A percentile compares a stretch with the other conserved stretches of the same genome.
Evolutionary conservation across 257 asterid species (phyloP).

Genomic region (Thymus quinquecostatus): DNA sequence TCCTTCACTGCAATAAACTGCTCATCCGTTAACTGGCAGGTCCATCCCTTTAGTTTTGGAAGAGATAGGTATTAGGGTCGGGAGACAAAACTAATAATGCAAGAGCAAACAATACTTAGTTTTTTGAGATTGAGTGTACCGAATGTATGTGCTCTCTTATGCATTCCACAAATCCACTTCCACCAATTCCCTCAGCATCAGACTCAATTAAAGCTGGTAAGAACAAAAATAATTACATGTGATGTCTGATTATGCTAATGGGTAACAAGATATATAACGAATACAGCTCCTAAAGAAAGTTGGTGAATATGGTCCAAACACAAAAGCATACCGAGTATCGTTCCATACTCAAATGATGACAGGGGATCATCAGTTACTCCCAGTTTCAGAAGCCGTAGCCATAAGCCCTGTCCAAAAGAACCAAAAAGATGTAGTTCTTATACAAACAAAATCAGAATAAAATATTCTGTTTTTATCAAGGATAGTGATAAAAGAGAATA

Average conservation of each 20-base stretch:
- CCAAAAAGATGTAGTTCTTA: constrained; percentile 23
- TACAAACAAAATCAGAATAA: constrained; percentile 16
- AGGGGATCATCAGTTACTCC: constrained; percentile 97
- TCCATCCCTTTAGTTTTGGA: constrained; percentile 28
- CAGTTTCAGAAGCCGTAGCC: constrained; percentile 91
- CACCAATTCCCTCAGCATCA: constrained; percentile 98
- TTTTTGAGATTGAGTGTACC: constrained; percentile 47
- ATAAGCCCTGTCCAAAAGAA: constrained; percentile 67
- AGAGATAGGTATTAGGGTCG: background rate
- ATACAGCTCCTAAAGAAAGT: constrained; percentile 7
- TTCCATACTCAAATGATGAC: constrained; percentile 95
- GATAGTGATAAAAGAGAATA: background rate
- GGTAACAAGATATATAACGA: constrained; percentile 21
- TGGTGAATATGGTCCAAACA: constrained; percentile 3
- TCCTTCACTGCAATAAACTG: constrained; percentile 38
- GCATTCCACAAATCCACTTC: constrained; percentile 92
- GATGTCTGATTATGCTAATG: constrained; percentile 25
- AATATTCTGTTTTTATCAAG: background rate
- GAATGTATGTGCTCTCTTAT: constrained; percentile 95
- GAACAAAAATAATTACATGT: constrained; percentile 33
- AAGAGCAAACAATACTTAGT: constrained; percentile 7
- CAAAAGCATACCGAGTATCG: constrained; percentile 76
- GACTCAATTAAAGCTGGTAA: constrained; percentile 85
- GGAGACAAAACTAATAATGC: constrained; percentile 28
- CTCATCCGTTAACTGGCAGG: constrained; percentile 35